phyloP scores from a whole-genome alignment of 768 basidiomycete species.

The Tephrocybe sp. region DNA sequence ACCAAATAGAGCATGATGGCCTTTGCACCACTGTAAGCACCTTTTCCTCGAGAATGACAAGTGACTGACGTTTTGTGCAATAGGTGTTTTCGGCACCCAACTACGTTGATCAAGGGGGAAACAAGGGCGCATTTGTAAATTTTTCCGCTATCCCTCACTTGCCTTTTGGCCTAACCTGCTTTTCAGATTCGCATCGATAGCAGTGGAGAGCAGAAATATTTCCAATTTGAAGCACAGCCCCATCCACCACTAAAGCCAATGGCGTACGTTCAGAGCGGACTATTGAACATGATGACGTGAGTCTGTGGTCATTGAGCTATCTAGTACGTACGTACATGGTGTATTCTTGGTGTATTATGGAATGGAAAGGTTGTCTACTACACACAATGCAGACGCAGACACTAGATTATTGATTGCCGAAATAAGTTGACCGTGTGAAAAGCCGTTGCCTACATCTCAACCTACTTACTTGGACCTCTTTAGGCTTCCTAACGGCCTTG shows the following conservation, averaged over 20 bases:
- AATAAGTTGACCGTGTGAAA: too few species aligned
- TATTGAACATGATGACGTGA: conserved; percentile 72
- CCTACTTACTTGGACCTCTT: background rate
- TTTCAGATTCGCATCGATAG: conserved; percentile 81
- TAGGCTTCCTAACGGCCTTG: too few species aligned
- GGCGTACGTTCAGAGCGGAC: conserved; percentile 76
- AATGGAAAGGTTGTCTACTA: too few species aligned
- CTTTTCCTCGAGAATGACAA: conserved; percentile 7
- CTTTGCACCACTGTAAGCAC: conserved; percentile 81
- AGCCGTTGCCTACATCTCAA: too few species aligned
- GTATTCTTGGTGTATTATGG: background rate
- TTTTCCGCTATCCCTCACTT: background rate
- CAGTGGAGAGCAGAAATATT: conserved; percentile 67
- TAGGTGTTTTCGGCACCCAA: conserved; percentile 95
- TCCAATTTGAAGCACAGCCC: conserved; percentile 80
- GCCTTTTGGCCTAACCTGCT: conserved; percentile 2
- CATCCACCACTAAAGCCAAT: conserved; percentile 93
- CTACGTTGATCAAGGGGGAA: conserved; percentile 88
- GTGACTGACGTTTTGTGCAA: conserved; percentile 9
- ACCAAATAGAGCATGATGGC: conserved; percentile 92
- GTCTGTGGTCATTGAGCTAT: conserved; percentile 2
- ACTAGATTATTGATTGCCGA: too few species aligned
- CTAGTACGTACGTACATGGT: conserved; percentile 4
- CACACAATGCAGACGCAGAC: too few species aligned
- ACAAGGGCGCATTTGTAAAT: conserved; percentile 89